Evolutionary conservation across 2,329 filamentous ascomycete species (phyloP).

Genomic region (Xylaria digitata): DNA sequence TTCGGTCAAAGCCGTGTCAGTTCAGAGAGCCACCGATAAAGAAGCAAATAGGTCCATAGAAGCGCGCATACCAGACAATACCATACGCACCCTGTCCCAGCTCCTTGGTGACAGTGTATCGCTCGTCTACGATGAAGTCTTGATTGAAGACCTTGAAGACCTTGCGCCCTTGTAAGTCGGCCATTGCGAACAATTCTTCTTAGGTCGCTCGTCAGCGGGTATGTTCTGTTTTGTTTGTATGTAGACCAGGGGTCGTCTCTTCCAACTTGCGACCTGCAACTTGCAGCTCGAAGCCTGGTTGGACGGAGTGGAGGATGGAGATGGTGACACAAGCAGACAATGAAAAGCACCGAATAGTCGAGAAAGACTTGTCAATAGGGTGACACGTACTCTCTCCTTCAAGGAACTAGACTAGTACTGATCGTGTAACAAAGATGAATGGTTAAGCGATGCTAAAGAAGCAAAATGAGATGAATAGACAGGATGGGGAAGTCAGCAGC

Average conservation of each 20-base stretch:
- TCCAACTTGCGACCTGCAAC: conserved; percentile 12
- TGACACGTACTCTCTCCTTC: neutral
- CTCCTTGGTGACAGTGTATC: conserved; percentile 99
- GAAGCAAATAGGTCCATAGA: neutral
- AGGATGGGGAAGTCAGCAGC: conserved; percentile 20
- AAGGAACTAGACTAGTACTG: conserved; percentile 15
- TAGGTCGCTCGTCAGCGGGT: neutral
- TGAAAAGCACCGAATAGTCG: conserved; percentile 16
- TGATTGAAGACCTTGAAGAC: conserved; percentile 99
- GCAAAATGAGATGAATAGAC: conserved; percentile 11
- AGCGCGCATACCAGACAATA: conserved; percentile 85
- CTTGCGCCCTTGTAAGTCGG: conserved; percentile 65
- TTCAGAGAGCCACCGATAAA: neutral
- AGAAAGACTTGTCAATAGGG: conserved; percentile 10
- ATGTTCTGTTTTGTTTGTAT: neutral
- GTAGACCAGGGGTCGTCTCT: neutral
- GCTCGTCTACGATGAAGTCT: conserved; percentile 97
- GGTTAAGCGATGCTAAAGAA: conserved; percentile 18
- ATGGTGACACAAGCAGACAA: conserved; percentile 19
- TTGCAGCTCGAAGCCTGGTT: conserved; percentile 6
- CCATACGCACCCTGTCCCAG: conserved; percentile 97
- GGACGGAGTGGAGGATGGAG: neutral
- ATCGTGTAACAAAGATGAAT: conserved; percentile 18
- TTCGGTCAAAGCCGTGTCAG: conserved; percentile 31
- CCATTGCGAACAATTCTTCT: conserved; percentile 41